phyloP scores from a whole-genome alignment of 1,284 basidiomycete genomes.

The Cryptococcus sp. region DNA sequence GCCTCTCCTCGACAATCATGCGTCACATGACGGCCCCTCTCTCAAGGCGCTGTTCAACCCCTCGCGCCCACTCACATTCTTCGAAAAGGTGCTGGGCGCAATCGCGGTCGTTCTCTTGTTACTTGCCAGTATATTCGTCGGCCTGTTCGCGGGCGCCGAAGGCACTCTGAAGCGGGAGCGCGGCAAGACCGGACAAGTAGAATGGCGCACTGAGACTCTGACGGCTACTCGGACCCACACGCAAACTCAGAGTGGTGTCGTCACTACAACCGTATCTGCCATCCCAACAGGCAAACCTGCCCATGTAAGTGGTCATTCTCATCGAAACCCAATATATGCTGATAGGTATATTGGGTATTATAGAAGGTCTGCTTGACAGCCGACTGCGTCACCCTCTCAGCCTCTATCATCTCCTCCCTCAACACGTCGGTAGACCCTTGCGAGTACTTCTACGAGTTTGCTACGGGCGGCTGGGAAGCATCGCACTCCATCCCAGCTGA shows the following conservation, averaged over 20 bases:
- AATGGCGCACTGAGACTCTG: constrained; percentile 42
- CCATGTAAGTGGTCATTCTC: constrained; percentile 18
- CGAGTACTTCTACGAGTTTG: constrained; percentile 91
- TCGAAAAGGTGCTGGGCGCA: constrained; percentile 79
- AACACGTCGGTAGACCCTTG: constrained; percentile 87
- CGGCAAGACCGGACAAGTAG: constrained; percentile 32
- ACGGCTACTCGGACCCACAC: constrained; percentile 50
- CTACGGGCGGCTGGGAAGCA: constrained; percentile 81
- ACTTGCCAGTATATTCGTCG: constrained; percentile 81
- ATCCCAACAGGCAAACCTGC: constrained; percentile 44
- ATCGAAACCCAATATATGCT: too few relatives aligned
- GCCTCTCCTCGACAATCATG: constrained; percentile 42
- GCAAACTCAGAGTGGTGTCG: constrained; percentile 29
- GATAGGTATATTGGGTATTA: background rate
- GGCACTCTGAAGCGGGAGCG: constrained; percentile 64
- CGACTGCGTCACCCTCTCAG: constrained; percentile 80
- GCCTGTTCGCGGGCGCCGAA: constrained; percentile 85
- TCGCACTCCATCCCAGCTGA: constrained; percentile 80
- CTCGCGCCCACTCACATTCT: constrained; percentile 70
- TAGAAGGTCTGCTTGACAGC: constrained; percentile 72
- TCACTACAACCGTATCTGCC: constrained; percentile 47
- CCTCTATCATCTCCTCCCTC: constrained; percentile 75
- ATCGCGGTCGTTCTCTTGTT: constrained; percentile 76
- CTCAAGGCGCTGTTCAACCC: constrained; percentile 43
- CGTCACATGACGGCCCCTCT: constrained; percentile 23